Conservation (phyloP, 2,329 filamentous ascomycete genomes). For the Diaporthe batatas region DNA sequence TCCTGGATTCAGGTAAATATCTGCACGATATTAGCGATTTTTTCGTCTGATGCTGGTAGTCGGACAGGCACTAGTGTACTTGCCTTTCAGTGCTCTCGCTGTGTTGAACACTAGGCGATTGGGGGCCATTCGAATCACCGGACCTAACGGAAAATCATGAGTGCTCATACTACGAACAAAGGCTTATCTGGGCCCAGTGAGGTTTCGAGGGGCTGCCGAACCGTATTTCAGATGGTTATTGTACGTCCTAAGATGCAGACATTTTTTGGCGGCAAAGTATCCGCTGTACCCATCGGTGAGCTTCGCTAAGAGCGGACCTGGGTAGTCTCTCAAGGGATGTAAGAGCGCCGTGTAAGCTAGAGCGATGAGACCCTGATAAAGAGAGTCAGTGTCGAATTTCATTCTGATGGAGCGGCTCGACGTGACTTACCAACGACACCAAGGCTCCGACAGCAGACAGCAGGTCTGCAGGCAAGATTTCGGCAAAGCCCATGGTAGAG, state of each 20-base stretch:
- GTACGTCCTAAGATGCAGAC: not conserved
- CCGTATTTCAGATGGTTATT: not conserved
- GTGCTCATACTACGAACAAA: too few relatives aligned
- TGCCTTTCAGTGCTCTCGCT: not conserved
- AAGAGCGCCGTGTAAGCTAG: not conserved
- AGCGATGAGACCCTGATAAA: not conserved
- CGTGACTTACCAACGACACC: not conserved
- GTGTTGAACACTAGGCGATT: constrained; percentile 5
- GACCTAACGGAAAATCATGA: not conserved
- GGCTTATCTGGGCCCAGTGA: too few relatives aligned
- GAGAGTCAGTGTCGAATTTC: not conserved
- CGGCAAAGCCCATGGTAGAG: not conserved
- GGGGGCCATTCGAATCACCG: not conserved
- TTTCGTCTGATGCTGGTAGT: not conserved
- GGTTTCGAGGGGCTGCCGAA: not conserved
- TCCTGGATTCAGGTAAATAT: not conserved
- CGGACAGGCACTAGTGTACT: not conserved
- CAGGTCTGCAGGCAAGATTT: not conserved
- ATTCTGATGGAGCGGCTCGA: not conserved
- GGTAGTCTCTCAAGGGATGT: not conserved
- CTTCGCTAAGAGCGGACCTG: not conserved
- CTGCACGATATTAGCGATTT: not conserved
- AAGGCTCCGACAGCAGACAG: not conserved
- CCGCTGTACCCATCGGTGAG: not conserved
- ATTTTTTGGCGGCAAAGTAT: not conserved